These are phyloP conservation scores for Chimonanthus praecox DNA, from an alignment of 164 flowering plant genomes.

Conservation along the genomic window DNA sequence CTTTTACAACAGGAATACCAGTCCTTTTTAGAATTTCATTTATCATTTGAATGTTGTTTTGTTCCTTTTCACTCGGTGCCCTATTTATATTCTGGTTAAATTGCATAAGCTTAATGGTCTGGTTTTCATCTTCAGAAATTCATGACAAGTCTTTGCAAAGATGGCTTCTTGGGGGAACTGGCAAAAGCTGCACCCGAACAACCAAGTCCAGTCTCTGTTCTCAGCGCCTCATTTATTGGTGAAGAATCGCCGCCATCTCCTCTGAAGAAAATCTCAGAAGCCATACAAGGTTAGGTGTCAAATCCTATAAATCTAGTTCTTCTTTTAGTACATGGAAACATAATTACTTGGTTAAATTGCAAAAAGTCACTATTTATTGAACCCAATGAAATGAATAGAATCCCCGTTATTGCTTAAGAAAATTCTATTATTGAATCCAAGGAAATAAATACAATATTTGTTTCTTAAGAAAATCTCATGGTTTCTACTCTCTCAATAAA, in stretches of 20 bases:
- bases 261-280: constrained; percentile 45
- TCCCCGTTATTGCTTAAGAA: not conserved
- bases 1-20: not conserved
- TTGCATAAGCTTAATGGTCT: no score
- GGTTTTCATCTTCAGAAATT: constrained; percentile 28
- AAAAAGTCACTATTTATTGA: no score
- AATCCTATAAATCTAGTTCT: not conserved
- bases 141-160: constrained; percentile 18
- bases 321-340: no score
- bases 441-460: no score
- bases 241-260: constrained; percentile 78
- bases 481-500: no score
- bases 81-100: not conserved
- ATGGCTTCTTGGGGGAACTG: constrained; percentile 28
- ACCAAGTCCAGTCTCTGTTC: constrained; percentile 96
- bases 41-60: not conserved
- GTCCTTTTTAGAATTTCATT: not conserved
- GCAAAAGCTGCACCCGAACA: constrained; percentile 44
- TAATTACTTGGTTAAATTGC: not conserved
- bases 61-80: not conserved
- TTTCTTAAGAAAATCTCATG: no score
- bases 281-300: constrained; percentile 45
- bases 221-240: constrained; percentile 44
- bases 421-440: no score
- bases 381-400: not conserved